Evolutionary conservation across 1,284 basidiomycete genomes (phyloP), one percentile per base, ranked within the genome.

Genomic region (Taiwanofungus camphoratus): DNA sequence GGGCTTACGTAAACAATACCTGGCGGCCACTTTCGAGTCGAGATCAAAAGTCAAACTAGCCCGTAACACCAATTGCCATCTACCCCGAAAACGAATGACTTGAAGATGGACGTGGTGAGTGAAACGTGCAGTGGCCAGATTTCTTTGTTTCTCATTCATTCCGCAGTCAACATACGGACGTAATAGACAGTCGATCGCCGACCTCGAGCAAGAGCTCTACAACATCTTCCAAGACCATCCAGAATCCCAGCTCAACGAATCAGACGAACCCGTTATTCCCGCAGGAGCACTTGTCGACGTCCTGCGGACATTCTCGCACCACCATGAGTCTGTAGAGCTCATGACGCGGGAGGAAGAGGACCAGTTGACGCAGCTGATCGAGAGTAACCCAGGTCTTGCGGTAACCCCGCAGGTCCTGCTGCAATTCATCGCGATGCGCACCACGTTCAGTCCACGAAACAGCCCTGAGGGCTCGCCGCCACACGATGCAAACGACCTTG

Each of bases 401-500:
- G 79, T 83, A 18, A 85, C 82, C 1, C 82, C 85, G 0, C 67
- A 75, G 41, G 70, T 83, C 13, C 67, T 88, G 4, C 66, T 87
- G 12, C 66, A 71, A 16, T 78, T 87, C 52, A 72, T 88, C 27
- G 82, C 81, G 1, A 70, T 73, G 55, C 75, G 76, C 52, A 82
- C 81, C 0, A 74, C 70, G 44, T 56, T 65, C 32, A 71, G 66
- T 50, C 74, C 73, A 2, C 65, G 69, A 3, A 27, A 46, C 21
- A 62, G 57, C 16, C 53, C 65, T 0, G 61, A 66, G 1, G 60
- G 58, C 23, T 61, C 63, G 3, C 58, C 65, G 30, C 53, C 50
- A n/a, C 34, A 44, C 1, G 53, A 49, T 13, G 48, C 37, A 37
- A 47, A 48, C 19, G 51, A 50, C 4, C 42, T 42, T 9, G 40